These are phyloP conservation scores for Piloderma croceum DNA, from an alignment of 768 basidiomycete species.

Conservation along the genomic window DNA sequence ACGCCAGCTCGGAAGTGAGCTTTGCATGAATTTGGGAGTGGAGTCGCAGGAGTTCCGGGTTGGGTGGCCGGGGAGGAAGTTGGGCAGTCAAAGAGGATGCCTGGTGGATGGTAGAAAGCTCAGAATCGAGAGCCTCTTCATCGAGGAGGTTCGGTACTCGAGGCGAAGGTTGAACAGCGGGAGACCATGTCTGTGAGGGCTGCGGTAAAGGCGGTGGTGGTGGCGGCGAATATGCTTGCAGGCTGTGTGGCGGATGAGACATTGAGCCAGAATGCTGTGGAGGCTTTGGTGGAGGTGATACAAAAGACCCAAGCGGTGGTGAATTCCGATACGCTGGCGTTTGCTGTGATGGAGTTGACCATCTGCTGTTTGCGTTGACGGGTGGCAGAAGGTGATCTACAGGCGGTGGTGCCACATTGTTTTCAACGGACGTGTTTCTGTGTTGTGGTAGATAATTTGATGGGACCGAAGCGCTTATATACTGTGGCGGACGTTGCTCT, in stretches of 20 bases:
- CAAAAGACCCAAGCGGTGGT: background rate
- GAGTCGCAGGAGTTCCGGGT: constrained; percentile 81
- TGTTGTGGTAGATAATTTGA: too few species aligned
- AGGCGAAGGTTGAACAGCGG: constrained; percentile 2
- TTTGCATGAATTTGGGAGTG: constrained; percentile 75
- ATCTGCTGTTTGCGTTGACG: too few species aligned
- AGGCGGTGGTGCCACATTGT: too few species aligned
- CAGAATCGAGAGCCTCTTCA: constrained; percentile 36
- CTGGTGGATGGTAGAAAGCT: constrained; percentile 20
- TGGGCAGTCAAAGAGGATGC: constrained; percentile 23
- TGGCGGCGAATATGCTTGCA: constrained; percentile 19
- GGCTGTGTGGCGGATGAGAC: constrained; percentile 7
- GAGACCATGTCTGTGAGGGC: constrained; percentile 9
- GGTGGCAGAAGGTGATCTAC: too few species aligned
- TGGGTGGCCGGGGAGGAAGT: constrained; percentile 69
- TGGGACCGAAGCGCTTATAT: too few species aligned
- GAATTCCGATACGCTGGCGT: background rate
- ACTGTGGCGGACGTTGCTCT: background rate
- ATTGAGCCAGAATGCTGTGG: too few species aligned
- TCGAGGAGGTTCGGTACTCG: constrained; percentile 58
- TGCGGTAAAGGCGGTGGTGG: constrained; percentile 34
- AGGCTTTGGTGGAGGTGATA: background rate
- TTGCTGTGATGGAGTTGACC: background rate
- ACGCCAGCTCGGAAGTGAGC: constrained; percentile 63
- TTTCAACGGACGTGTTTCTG: too few species aligned